Percentiles rank a stretch among this genome's conserved stretches.
These are phyloP conservation scores for Pluteus cervinus DNA, from an alignment of 768 basidiomycete species.

Conservation along the genomic window DNA sequence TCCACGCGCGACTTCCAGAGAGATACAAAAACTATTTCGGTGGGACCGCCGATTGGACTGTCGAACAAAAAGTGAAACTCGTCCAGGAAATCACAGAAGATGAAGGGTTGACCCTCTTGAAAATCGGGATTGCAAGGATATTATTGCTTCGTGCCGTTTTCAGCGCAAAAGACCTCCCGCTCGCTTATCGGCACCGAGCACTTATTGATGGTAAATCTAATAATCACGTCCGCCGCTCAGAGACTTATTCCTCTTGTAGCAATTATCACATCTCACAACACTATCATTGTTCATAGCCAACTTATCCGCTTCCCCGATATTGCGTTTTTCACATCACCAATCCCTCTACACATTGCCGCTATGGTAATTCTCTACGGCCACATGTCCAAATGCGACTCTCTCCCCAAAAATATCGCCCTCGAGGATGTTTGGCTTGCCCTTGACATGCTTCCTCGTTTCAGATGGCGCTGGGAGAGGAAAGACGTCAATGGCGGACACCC, in stretches of 20 bases:
- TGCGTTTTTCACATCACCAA: conserved; percentile 85
- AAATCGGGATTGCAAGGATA: conserved; percentile 77
- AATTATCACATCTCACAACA: conserved; percentile 82
- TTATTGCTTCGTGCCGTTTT: conserved; percentile 75
- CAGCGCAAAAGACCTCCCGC: conserved; percentile 66
- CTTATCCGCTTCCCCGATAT: conserved; percentile 82
- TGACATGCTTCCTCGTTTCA: conserved; percentile 82
- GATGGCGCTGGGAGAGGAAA: conserved; percentile 89
- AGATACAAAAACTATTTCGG: conserved; percentile 69
- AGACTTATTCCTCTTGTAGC: conserved; percentile 32
- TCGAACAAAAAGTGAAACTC: conserved; percentile 58
- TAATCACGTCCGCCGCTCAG: not conserved
- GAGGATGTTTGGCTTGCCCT: conserved; percentile 86
- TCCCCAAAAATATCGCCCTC: conserved; percentile 58
- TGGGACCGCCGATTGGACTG: conserved; percentile 71
- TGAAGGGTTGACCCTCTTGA: conserved; percentile 76
- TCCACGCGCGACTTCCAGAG: conserved; percentile 63
- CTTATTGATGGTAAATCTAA: conserved; percentile 68
- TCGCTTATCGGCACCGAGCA: conserved; percentile 60
- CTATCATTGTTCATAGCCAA: conserved; percentile 78
- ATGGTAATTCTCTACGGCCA: conserved; percentile 89
- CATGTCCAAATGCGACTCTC: conserved; percentile 69
- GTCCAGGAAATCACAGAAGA: conserved; percentile 75
- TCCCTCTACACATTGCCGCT: conserved; percentile 83
- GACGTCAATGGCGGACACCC: conserved; percentile 77